These are phyloP conservation scores for Fusarium sp. DNA, from an alignment of 2,329 filamentous ascomycete genomes.

Conservation along the genomic window DNA sequence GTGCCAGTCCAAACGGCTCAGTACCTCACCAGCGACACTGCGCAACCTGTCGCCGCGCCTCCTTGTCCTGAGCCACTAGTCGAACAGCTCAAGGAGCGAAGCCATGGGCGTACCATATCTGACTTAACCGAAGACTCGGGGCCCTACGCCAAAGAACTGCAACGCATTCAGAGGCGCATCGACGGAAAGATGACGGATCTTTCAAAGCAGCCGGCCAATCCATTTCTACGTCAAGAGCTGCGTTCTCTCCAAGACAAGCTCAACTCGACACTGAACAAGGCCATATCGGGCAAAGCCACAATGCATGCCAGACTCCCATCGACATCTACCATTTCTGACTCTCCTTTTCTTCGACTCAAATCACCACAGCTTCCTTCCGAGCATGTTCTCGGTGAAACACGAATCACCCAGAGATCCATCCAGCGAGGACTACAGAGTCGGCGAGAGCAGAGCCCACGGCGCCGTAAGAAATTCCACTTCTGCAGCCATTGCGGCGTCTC, in stretches of 20 bases:
- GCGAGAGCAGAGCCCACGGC: conserved; percentile 34
- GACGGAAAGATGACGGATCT: conserved; percentile 41
- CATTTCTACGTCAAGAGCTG: conserved; percentile 36
- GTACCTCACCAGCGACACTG: conserved; percentile 2
- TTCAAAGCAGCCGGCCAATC: conserved; percentile 35
- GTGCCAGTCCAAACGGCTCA: conserved; percentile 20
- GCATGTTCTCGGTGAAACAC: not conserved
- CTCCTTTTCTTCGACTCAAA: not conserved
- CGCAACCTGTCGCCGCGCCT: conserved; percentile 1
- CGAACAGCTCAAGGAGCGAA: not conserved
- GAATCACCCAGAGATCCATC: not conserved
- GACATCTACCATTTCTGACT: not conserved
- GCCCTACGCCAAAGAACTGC: conserved; percentile 33
- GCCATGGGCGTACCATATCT: not conserved
- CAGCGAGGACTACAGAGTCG: not conserved
- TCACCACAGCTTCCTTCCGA: not conserved
- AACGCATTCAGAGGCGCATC: conserved; percentile 42
- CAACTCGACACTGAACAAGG: conserved; percentile 44
- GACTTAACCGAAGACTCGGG: conserved; percentile 8
- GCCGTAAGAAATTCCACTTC: conserved; percentile 43
- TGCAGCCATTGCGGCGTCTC: conserved; percentile 51
- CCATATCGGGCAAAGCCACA: conserved; percentile 22
- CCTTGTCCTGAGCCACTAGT: not conserved
- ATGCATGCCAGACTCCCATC: not conserved
- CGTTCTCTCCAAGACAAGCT: conserved; percentile 44